Evolutionary conservation across 2,329 filamentous ascomycete genomes (phyloP).

Genomic region (Cladosporium velox): DNA sequence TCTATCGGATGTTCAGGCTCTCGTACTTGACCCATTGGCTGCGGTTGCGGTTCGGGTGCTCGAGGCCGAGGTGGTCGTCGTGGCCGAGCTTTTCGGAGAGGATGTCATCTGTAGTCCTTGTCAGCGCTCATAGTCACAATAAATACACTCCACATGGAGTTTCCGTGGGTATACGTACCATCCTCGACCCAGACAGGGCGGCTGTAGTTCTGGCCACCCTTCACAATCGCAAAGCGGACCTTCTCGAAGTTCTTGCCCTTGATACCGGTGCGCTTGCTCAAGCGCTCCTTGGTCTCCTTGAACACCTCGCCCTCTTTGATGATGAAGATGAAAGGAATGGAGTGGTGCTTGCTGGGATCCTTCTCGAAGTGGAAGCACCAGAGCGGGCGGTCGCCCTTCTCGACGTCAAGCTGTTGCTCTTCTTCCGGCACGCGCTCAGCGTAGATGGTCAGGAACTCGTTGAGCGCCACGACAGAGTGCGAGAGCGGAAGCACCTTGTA

Average conservation of each 20-base stretch:
- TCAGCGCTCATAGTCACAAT: not conserved
- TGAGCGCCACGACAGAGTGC: conserved; percentile 75
- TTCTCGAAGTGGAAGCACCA: conserved; percentile 90
- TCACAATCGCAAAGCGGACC: conserved; percentile 89
- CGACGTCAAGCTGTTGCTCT: conserved; percentile 51
- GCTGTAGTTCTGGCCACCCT: conserved; percentile 63
- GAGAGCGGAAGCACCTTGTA: conserved; percentile 74
- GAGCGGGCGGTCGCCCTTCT: conserved; percentile 69
- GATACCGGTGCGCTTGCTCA: conserved; percentile 88
- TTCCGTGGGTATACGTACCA: conserved; percentile 55
- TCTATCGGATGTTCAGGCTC: conserved; percentile 63
- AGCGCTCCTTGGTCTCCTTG: conserved; percentile 87
- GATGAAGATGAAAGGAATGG: conserved; percentile 87
- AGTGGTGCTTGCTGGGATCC: conserved; percentile 80
- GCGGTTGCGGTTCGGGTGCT: conserved; percentile 63
- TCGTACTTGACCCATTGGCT: conserved; percentile 62
- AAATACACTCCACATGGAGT: not conserved
- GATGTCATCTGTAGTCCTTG: conserved; percentile 44
- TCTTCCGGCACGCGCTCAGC: conserved; percentile 79
- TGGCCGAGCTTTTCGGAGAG: conserved; percentile 46
- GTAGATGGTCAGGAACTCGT: conserved; percentile 80
- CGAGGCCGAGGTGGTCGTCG: conserved; percentile 54
- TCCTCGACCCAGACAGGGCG: conserved; percentile 83
- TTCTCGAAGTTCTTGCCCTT: conserved; percentile 99
- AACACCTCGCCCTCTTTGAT: conserved; percentile 85